A percentile compares a stretch with the other conserved stretches of the same genome.
Evolutionary conservation across 495 filamentous ascomycete genomes (phyloP).

Genomic region (Chlorociboria aeruginascens): DNA sequence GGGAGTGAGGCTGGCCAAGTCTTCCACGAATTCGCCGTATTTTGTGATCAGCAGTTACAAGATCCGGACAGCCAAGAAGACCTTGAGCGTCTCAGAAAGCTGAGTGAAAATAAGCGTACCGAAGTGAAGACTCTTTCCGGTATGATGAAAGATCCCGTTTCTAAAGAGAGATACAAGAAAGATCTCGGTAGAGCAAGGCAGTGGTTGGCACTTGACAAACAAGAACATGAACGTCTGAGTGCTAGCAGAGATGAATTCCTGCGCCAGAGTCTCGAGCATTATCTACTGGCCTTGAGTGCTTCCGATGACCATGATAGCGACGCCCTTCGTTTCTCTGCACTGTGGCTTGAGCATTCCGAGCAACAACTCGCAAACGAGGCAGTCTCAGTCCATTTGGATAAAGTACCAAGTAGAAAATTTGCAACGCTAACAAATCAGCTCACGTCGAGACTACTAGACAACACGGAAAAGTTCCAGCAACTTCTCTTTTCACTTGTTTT

Average conservation of each 20-base stretch:
- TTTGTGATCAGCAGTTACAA: conserved; percentile 87
- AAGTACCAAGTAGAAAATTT: conserved; percentile 84
- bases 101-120: conserved; percentile 67
- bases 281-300: conserved; percentile 70
- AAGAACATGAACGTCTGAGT: conserved; percentile 68
- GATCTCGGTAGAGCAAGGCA: conserved; percentile 54
- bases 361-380: conserved; percentile 62
- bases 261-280: conserved; percentile 83
- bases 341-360: conserved; percentile 81
- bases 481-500: conserved; percentile 60
- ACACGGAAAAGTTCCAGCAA: conserved; percentile 53
- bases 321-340: conserved; percentile 81
- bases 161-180: conserved; percentile 28
- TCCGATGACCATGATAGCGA: conserved; percentile 84
- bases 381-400: conserved; percentile 52
- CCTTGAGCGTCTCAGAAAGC: conserved; percentile 63
- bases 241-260: conserved; percentile 69
- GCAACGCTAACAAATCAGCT: conserved; percentile 91
- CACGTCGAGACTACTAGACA: conserved; percentile 73
- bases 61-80: conserved; percentile 78
- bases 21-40: conserved; percentile 87
- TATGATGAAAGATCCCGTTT: conserved; percentile 37
- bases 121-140: conserved; percentile 58
- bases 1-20: conserved; percentile 74
- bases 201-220: conserved; percentile 82